Conservation (phyloP, 345 rosid genomes). For the Tarenaya hassleriana region DNA sequence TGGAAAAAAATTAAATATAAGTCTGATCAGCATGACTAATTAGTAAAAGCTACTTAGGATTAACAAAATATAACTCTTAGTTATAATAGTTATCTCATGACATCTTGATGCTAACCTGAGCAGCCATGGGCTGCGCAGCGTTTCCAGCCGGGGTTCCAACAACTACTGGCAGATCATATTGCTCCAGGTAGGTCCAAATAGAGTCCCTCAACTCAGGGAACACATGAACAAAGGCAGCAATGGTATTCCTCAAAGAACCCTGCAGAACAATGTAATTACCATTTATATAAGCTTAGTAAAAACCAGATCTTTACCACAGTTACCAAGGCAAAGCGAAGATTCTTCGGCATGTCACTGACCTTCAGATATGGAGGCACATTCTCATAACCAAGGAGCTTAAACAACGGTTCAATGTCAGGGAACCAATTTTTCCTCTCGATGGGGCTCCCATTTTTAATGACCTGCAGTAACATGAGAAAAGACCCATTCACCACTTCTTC, state of each 20-base stretch:
- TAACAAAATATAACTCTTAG: not conserved
- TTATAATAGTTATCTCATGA: slow-evolving; percentile 3
- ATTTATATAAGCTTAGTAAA: slow-evolving; percentile 9
- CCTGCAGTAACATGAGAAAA: slow-evolving; percentile 34
- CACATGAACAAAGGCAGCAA: slow-evolving; percentile 58
- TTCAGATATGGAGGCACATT: slow-evolving; percentile 87
- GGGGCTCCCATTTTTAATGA: slow-evolving; percentile 78
- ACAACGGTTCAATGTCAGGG: slow-evolving; percentile 84
- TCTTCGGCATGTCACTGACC: slow-evolving; percentile 36
- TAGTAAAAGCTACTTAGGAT: no score
- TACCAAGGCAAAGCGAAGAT: slow-evolving; percentile 16
- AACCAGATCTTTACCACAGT: slow-evolving; percentile 15
- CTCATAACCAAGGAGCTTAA: slow-evolving; percentile 95
- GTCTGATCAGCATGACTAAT: no score
- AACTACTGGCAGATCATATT: slow-evolving; percentile 90
- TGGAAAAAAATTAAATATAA: no score
- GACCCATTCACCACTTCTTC: not conserved
- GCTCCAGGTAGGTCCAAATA: slow-evolving; percentile 86
- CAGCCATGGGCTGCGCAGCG: slow-evolving; percentile 40
- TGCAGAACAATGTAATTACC: slow-evolving; percentile 30
- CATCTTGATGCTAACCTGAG: slow-evolving; percentile 49
- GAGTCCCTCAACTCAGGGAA: slow-evolving; percentile 72
- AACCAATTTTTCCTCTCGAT: slow-evolving; percentile 84
- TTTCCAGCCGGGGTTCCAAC: slow-evolving; percentile 52
- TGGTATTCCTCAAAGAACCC: slow-evolving; percentile 92